Evolutionary conservation across 306 rosid species (phyloP).

Genomic region (Rosa persica): DNA sequence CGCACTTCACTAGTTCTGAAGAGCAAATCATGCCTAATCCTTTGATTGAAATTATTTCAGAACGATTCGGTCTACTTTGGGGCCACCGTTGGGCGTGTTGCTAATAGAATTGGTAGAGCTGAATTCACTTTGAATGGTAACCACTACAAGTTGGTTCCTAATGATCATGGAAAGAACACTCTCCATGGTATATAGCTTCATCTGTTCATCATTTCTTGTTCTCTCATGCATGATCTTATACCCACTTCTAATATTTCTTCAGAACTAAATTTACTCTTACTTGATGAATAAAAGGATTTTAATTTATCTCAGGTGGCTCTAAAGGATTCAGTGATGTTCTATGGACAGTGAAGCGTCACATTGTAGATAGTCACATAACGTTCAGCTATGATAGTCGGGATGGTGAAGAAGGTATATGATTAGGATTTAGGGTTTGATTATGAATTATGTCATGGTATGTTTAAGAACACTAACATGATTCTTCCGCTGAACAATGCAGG

Average conservation of each 20-base stretch:
- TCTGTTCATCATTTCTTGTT: not conserved
- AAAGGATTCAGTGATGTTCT: constrained; percentile 56
- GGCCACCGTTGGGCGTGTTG: constrained; percentile 45
- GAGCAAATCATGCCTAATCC: not conserved
- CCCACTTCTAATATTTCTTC: not conserved
- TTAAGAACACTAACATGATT: not conserved
- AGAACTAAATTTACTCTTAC: not conserved
- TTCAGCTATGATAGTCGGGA: constrained; percentile 51
- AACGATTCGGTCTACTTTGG: constrained; percentile 40
- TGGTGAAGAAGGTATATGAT: constrained; percentile 54
- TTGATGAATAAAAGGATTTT: not conserved
- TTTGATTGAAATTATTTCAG: not conserved
- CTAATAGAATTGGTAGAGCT: constrained; percentile 40
- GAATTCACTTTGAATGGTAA: constrained; percentile 33
- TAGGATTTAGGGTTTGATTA: not conserved
- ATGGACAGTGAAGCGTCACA: constrained; percentile 47
- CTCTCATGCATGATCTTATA: not conserved
- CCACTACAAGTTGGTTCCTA: constrained; percentile 29
- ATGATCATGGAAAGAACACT: constrained; percentile 34
- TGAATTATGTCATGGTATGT: not conserved
- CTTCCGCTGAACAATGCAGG: constrained; percentile 37
- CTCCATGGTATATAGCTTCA: constrained; percentile 36
- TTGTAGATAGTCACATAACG: constrained; percentile 41
- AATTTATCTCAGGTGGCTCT: constrained; percentile 48
- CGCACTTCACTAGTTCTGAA: not conserved